Evolutionary conservation across 371 early-diverging fungal genomes (phyloP).

Genomic region (Cladochytrium tenue): DNA sequence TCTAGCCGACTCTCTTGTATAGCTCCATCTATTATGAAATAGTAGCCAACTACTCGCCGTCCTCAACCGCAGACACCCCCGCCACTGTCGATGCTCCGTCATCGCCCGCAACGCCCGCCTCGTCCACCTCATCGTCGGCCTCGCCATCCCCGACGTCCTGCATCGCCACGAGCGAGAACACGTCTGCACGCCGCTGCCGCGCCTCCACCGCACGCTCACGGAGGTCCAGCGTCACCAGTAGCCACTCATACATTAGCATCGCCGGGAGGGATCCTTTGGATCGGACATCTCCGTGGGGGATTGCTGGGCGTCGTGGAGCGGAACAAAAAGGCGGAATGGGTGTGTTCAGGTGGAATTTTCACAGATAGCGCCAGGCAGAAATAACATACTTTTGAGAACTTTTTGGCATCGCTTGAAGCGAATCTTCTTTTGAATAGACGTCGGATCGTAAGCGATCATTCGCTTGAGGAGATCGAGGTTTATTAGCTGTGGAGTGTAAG

Average conservation of each 20-base stretch:
- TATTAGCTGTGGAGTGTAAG: constrained; percentile 26
- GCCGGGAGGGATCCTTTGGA: constrained; percentile 47
- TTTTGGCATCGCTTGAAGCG: constrained; percentile 45
- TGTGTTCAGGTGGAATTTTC: background rate
- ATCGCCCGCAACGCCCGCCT: constrained; percentile 15
- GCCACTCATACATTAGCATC: constrained; percentile 52
- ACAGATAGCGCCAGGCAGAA: background rate
- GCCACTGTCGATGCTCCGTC: background rate
- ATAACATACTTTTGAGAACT: constrained; percentile 44
- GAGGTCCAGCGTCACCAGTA: constrained; percentile 45
- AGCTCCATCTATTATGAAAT: no score
- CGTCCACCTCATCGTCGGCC: constrained; percentile 24
- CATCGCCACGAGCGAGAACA: constrained; percentile 22
- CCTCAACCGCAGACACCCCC: background rate
- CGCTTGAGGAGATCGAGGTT: constrained; percentile 45
- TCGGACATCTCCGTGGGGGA: constrained; percentile 33
- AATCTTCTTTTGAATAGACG: constrained; percentile 50
- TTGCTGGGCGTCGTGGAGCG: background rate
- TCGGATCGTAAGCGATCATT: constrained; percentile 56
- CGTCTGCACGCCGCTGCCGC: constrained; percentile 39
- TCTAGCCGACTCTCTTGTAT: no score
- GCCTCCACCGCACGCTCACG: constrained; percentile 45
- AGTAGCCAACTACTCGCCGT: background rate
- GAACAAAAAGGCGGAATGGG: background rate
- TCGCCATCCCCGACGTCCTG: constrained; percentile 16